These are phyloP conservation scores for Trichocomaceae sp. DNA, from an alignment of 2,329 filamentous ascomycete species.

Conservation along the genomic window DNA sequence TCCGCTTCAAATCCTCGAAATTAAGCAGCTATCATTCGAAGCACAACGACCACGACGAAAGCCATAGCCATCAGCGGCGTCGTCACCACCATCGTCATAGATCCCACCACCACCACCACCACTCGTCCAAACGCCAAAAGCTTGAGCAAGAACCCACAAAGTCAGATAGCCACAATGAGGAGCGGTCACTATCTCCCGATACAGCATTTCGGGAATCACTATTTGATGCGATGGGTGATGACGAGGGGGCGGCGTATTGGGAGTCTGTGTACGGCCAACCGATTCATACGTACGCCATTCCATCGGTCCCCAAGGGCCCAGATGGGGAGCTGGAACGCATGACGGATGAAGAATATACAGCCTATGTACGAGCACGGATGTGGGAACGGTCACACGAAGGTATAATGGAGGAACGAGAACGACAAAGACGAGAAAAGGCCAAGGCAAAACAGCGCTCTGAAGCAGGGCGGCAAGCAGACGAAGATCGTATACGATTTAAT, in stretches of 20 bases:
- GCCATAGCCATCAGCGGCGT: slow-evolving; percentile 13
- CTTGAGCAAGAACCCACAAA: slow-evolving; percentile 8
- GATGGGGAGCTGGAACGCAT: slow-evolving; percentile 66
- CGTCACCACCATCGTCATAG: slow-evolving; percentile 20
- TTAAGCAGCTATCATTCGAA: slow-evolving; percentile 4
- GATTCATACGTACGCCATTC: slow-evolving; percentile 68
- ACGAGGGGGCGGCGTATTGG: slow-evolving; percentile 94
- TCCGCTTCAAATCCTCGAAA: slow-evolving; percentile 30
- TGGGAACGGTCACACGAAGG: slow-evolving; percentile 92
- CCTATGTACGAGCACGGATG: slow-evolving; percentile 80
- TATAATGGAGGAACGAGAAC: slow-evolving; percentile 66
- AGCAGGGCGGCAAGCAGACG: slow-evolving; percentile 21
- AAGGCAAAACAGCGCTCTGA: slow-evolving; percentile 40
- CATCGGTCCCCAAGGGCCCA: slow-evolving; percentile 41
- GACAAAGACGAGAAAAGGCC: slow-evolving; percentile 48
- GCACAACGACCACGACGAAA: slow-evolving; percentile 8
- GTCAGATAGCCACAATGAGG: neutral
- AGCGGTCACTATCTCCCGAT: slow-evolving; percentile 55
- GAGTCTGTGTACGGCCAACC: slow-evolving; percentile 94
- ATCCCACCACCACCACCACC: slow-evolving; percentile 18
- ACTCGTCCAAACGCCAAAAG: slow-evolving; percentile 23
- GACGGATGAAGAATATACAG: slow-evolving; percentile 86
- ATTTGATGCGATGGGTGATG: slow-evolving; percentile 94
- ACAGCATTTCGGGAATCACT: slow-evolving; percentile 85
- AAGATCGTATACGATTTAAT: slow-evolving; percentile 43